These are phyloP conservation scores for Cercospora sojina DNA, from an alignment of 2,329 filamentous ascomycete genomes.

Conservation along the genomic window DNA sequence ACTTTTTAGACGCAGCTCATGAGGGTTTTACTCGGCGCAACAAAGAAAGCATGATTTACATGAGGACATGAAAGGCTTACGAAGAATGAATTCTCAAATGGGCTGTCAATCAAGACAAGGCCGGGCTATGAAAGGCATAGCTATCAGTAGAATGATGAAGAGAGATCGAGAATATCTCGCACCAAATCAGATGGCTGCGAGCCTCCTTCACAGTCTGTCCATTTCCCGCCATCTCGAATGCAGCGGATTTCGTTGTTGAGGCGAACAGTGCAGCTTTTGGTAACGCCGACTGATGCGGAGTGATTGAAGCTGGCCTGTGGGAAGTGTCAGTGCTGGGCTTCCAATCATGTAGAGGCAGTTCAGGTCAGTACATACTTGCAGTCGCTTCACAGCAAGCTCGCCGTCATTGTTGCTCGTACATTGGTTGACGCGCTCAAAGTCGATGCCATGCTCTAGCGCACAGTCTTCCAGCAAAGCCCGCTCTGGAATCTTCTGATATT, in stretches of 20 bases:
- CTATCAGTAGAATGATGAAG: constrained; percentile 15
- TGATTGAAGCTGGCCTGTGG: constrained; percentile 63
- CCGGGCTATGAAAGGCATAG: background rate
- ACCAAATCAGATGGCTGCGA: constrained; percentile 70
- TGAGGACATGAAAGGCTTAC: constrained; percentile 11
- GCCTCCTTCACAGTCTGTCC: constrained; percentile 74
- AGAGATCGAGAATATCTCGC: constrained; percentile 57
- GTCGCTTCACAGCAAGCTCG: constrained; percentile 60
- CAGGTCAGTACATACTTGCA: constrained; percentile 2
- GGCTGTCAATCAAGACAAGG: background rate
- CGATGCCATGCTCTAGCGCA: constrained; percentile 84
- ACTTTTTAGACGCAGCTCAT: background rate
- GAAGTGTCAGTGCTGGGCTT: too few relatives aligned
- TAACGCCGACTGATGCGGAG: constrained; percentile 52
- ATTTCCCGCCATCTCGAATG: constrained; percentile 73
- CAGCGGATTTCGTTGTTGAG: constrained; percentile 80
- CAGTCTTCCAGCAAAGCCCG: constrained; percentile 79
- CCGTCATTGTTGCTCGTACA: constrained; percentile 79
- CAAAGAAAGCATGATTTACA: constrained; percentile 14
- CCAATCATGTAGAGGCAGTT: too few relatives aligned
- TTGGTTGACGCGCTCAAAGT: constrained; percentile 75
- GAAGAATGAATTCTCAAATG: background rate
- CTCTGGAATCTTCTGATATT: constrained; percentile 75
- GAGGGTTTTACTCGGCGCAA: constrained; percentile 2
- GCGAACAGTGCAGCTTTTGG: constrained; percentile 54